These are phyloP conservation scores for Scheffersomyces illinoinensis DNA, from an alignment of 1,139 yeast species.

Conservation along the genomic window DNA sequence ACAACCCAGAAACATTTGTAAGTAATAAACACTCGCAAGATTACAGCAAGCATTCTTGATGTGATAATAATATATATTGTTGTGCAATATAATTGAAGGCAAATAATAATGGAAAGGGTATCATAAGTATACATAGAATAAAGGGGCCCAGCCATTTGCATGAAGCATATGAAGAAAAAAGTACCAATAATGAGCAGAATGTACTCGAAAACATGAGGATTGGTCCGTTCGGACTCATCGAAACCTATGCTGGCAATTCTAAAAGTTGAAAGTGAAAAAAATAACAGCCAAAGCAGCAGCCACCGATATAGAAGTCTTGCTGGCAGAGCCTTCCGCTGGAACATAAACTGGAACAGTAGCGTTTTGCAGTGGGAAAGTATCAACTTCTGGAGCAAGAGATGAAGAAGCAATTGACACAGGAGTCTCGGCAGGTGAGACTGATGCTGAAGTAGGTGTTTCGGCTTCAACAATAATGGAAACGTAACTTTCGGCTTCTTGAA, in stretches of 20 bases:
- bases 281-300: conserved; percentile 23
- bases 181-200: conserved; percentile 7
- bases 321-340: conserved; percentile 16
- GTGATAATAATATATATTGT: background rate
- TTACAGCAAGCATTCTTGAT: background rate
- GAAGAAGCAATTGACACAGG: conserved; percentile 36
- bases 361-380: conserved; percentile 11
- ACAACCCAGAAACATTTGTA: background rate
- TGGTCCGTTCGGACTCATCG: background rate
- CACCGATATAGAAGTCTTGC: conserved; percentile 16
- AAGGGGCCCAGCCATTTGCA: background rate
- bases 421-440: conserved; percentile 14
- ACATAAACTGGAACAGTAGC: conserved; percentile 11
- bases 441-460: conserved; percentile 7
- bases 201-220: background rate
- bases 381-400: conserved; percentile 23
- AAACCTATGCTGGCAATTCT: conserved; percentile 1
- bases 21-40: background rate
- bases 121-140: background rate
- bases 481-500: conserved; percentile 13
- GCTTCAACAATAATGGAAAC: conserved; percentile 4
- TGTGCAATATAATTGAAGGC: background rate
- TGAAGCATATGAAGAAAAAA: background rate
- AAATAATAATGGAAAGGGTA: background rate
- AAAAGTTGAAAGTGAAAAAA: conserved; percentile 13